A percentile compares a stretch with the other conserved stretches of the same genome.
Conservation (phyloP, 2,329 filamentous ascomycete species). For the Ophiocordyceps camponoti-floridani region DNA sequence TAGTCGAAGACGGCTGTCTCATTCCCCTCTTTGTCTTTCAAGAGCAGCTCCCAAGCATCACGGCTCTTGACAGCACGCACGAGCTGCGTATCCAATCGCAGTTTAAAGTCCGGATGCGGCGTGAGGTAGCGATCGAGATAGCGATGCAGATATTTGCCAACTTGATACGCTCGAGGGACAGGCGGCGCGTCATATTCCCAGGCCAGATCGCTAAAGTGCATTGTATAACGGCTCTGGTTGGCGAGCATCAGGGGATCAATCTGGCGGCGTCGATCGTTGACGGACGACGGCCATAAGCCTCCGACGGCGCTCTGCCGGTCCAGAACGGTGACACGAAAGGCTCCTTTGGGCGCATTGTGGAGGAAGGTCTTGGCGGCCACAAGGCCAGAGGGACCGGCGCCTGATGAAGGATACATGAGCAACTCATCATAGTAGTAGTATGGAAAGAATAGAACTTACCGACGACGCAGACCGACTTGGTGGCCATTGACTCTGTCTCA, state of each 20-base stretch:
- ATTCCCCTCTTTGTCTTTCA: slow-evolving; percentile 15
- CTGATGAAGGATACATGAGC: slow-evolving; percentile 17
- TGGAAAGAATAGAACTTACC: slow-evolving; percentile 10
- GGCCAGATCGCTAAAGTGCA: slow-evolving; percentile 53
- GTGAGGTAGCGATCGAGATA: slow-evolving; percentile 44
- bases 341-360: slow-evolving; percentile 30
- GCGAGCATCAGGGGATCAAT: slow-evolving; percentile 50
- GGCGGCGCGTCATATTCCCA: slow-evolving; percentile 45
- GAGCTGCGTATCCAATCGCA: slow-evolving; percentile 32
- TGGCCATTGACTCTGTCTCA: slow-evolving; percentile 9
- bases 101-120: slow-evolving; percentile 16
- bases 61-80: slow-evolving; percentile 18
- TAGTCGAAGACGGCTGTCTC: slow-evolving; percentile 45
- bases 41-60: slow-evolving; percentile 23
- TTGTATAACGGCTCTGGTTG: slow-evolving; percentile 63
- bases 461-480: slow-evolving; percentile 22
- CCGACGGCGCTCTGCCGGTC: slow-evolving; percentile 49
- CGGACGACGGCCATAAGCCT: slow-evolving; percentile 54
- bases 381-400: slow-evolving; percentile 50
- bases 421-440: no score
- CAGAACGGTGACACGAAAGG: slow-evolving; percentile 52
- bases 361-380: slow-evolving; percentile 58
- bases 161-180: slow-evolving; percentile 61
- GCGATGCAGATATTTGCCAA: slow-evolving; percentile 51
- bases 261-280: slow-evolving; percentile 27